Evolutionary conservation across 2,329 filamentous ascomycete genomes (phyloP), one percentile per base, ranked within the genome.

Genomic region (Colletotrichum scovillei): DNA sequence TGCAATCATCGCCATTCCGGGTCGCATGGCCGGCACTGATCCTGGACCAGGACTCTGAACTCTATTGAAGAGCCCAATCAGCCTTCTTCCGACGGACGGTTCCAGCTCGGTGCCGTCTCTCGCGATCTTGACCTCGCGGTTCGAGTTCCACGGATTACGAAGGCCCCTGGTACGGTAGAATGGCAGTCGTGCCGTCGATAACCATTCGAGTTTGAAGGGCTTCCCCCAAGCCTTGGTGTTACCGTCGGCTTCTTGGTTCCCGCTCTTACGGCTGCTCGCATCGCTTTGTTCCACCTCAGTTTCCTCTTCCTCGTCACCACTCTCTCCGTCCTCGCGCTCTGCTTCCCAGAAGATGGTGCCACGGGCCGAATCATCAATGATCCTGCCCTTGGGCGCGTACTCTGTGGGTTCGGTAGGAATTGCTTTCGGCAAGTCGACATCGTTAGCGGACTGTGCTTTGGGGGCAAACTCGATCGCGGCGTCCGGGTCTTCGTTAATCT

Each of bases 341-440:
- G 92, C 92, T 81, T 98, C 96, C 96, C 96, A 98, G 79, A 98
- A 98, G 53, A 98, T 98, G 0, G 95, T 98, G 0, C 96, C 96
- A n/a, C 96, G 90, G 0, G 94, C 93, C 4, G 94, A 95, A 80
- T 98, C 96, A 78, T 98, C 95, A 59, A 98, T 96, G 72, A 98
- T 97, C 67, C 92, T 91, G 28, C 96, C 96, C 78, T 90, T 92
- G 0, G 95, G 95, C 3, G 93, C 93, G 64, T 88, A 92, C 60
- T 94, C 91, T 0, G 93, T 97, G 22, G 94, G 91, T 70, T 93
- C 90, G 26, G 95, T 98, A 0, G 91, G 88, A 12, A 95, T 97
- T 6, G 94, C 93, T 78, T 94, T 93, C 3, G 95, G 92, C 5
- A 94, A 86, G 75, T 96, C 94, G 19, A 89, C 82, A 30, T 90